A percentile compares a stretch with the other conserved stretches of the same genome.
phyloP scores from a whole-genome alignment of 805 yeast species.

The Metahyphopichia silvanorum region DNA sequence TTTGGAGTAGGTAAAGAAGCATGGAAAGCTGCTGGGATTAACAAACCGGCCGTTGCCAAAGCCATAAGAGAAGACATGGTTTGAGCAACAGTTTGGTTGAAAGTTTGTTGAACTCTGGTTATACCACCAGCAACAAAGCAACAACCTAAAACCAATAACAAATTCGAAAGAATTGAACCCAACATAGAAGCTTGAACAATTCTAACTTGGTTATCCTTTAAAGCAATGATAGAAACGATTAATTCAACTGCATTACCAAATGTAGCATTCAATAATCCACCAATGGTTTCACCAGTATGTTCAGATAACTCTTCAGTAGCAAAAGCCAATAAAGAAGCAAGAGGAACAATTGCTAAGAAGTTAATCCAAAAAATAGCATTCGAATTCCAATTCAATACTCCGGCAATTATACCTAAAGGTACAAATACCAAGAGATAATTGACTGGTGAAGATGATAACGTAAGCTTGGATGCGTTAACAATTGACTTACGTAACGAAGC shows the following conservation, averaged over 20 bases:
- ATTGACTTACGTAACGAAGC: constrained; percentile 3
- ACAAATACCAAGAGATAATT: constrained; percentile 77
- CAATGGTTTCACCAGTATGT: constrained; percentile 86
- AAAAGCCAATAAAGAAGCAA: constrained; percentile 85
- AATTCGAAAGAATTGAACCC: constrained; percentile 87
- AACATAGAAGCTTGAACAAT: constrained; percentile 98
- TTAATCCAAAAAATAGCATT: constrained; percentile 63
- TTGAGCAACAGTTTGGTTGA: constrained; percentile 96
- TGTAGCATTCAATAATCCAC: constrained; percentile 93
- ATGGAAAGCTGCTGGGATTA: constrained; percentile 96
- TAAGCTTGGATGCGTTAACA: constrained; percentile 15
- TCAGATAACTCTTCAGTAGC: constrained; percentile 92
- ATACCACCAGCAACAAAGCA: constrained; percentile 93
- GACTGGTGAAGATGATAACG: constrained; percentile 60
- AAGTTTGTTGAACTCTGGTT: constrained; percentile 78
- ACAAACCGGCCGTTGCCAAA: constrained; percentile 79
- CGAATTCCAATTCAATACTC: constrained; percentile 53
- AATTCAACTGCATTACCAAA: constrained; percentile 98
- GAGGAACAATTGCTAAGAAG: constrained; percentile 86
- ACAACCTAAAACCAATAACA: constrained; percentile 89
- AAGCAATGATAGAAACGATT: constrained; percentile 89
- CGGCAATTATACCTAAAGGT: constrained; percentile 85
- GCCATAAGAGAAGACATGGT: constrained; percentile 95
- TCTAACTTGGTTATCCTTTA: constrained; percentile 79
- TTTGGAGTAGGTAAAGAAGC: constrained; percentile 60